phyloP scores from a whole-genome alignment of 805 yeast genomes.

The Diddensiella caesifluorescens region DNA sequence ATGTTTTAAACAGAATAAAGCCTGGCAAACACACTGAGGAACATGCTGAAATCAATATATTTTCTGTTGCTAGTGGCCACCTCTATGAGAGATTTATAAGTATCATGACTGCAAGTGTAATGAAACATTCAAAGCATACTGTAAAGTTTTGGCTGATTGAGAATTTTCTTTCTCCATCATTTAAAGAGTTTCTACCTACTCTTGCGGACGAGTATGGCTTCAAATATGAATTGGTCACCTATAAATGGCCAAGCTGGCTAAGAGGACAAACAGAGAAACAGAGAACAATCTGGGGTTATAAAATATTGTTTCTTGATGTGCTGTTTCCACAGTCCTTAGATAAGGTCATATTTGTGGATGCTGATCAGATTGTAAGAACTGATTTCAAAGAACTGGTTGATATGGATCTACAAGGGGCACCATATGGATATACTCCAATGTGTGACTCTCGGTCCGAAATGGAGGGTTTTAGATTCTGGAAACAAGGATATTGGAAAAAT shows the following conservation, averaged over 20 bases:
- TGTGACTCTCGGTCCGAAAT: constrained; percentile 71
- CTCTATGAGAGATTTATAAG: constrained; percentile 66
- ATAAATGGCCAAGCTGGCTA: constrained; percentile 92
- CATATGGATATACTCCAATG: constrained; percentile 87
- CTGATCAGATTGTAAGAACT: constrained; percentile 74
- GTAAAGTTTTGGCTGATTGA: constrained; percentile 86
- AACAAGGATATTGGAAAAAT: constrained; percentile 82
- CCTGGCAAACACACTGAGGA: constrained; percentile 9
- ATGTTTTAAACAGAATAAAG: constrained; percentile 17
- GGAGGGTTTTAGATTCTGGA: constrained; percentile 90
- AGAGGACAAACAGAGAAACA: constrained; percentile 72
- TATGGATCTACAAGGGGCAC: constrained; percentile 68
- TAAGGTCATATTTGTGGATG: constrained; percentile 78
- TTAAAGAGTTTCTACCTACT: constrained; percentile 54
- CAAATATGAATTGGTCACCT: constrained; percentile 71
- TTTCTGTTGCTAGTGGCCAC: constrained; percentile 79
- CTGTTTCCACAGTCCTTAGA: constrained; percentile 74
- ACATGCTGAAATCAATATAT: constrained; percentile 68
- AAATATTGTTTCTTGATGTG: constrained; percentile 79
- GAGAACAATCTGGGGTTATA: constrained; percentile 82
- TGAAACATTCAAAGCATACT: constrained; percentile 54
- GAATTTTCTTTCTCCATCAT: constrained; percentile 67
- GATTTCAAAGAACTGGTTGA: constrained; percentile 66
- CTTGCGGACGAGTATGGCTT: constrained; percentile 57
- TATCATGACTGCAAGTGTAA: constrained; percentile 78